Evolutionary conservation across 1,139 yeast genomes (phyloP).

Genomic region (Groenewaldozyma sp.): DNA sequence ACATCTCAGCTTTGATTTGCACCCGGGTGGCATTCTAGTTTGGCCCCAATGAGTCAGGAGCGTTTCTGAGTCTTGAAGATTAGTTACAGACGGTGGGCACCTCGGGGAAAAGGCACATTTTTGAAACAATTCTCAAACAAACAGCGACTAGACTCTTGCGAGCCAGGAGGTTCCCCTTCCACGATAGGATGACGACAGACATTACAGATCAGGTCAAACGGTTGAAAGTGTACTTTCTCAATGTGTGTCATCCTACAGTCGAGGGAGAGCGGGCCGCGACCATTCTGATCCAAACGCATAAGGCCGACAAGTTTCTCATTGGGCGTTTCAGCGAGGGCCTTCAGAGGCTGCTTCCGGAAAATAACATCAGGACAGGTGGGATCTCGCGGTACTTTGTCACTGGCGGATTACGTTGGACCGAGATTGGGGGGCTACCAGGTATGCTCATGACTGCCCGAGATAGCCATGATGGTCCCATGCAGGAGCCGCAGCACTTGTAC

Average conservation of each 20-base stretch:
- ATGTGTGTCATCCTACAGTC: constrained; percentile 40
- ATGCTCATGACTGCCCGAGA: constrained; percentile 55
- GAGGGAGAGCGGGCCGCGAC: constrained; percentile 58
- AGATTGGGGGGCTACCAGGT: constrained; percentile 87
- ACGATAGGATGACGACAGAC: constrained; percentile 10
- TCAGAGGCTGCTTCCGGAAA: constrained; percentile 54
- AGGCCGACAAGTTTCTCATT: constrained; percentile 55
- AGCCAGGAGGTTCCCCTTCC: constrained; percentile 4
- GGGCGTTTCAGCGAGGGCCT: constrained; percentile 84
- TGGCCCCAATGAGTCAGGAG: no score
- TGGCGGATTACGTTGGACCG: constrained; percentile 64
- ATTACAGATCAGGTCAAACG: constrained; percentile 17
- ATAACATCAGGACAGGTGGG: constrained; percentile 29
- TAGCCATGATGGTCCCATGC: constrained; percentile 43
- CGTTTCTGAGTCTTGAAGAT: no score
- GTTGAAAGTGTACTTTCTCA: not conserved
- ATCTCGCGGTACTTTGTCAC: constrained; percentile 62
- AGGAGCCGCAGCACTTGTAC: constrained; percentile 33
- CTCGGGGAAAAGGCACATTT: no score
- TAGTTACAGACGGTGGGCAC: no score
- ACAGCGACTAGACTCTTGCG: not conserved
- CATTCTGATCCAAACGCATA: constrained; percentile 40
- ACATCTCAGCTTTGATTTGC: no score
- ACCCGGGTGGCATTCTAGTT: no score
- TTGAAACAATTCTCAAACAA: not conserved